A percentile compares a stretch with the other conserved stretches of the same genome.
These are phyloP conservation scores for Lentinula edodes DNA, from an alignment of 768 basidiomycete genomes.

Conservation along the genomic window DNA sequence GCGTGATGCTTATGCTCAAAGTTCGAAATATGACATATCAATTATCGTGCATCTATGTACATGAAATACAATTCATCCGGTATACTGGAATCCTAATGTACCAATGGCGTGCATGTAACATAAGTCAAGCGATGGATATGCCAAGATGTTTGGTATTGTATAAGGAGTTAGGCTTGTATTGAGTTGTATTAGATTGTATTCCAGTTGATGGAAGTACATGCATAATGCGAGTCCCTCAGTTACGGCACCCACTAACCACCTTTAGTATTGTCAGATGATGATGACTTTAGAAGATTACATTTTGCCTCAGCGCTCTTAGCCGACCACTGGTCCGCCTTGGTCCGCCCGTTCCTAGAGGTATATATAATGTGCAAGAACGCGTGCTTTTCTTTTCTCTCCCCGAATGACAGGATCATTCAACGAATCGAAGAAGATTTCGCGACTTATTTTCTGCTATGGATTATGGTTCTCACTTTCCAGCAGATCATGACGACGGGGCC, in stretches of 20 bases:
- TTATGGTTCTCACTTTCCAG: not conserved
- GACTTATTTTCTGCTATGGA: not conserved
- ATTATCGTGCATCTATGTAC: not conserved
- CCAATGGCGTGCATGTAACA: not conserved
- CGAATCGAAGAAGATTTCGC: not conserved
- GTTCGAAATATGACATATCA: not conserved
- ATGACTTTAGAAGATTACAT: not conserved
- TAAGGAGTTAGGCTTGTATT: no score
- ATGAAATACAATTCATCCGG: no score
- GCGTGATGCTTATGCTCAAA: not conserved
- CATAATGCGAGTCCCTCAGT: not conserved
- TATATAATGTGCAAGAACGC: not conserved
- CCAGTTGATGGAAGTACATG: not conserved
- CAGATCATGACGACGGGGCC: not conserved
- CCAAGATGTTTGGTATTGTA: not conserved
- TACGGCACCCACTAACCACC: not conserved
- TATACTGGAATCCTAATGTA: not conserved
- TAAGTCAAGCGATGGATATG: not conserved
- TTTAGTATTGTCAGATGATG: conserved; percentile 7
- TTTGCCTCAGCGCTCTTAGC: not conserved
- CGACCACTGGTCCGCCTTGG: not conserved
- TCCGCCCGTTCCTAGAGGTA: not conserved
- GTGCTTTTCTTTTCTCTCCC: not conserved
- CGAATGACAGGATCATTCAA: conserved; percentile 4
- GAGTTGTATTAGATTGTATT: not conserved